Base-by-base conservation (phyloP, 2,329 filamentous ascomycete species). In the Cadophora gregata region DNA sequence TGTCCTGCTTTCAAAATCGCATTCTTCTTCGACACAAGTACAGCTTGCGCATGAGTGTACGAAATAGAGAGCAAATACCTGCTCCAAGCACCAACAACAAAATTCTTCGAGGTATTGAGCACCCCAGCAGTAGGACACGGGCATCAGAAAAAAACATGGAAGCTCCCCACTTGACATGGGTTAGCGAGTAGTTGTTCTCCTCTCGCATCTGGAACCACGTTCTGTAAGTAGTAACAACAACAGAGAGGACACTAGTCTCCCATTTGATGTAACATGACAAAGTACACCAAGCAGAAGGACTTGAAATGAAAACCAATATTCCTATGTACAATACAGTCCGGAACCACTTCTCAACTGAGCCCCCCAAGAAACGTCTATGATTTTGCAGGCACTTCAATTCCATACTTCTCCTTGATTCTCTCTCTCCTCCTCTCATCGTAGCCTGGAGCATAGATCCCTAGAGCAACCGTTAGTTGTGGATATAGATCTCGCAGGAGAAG, bases 321-420 rank as follows among this genome's bases (percentile, higher is more conserved):
- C 63, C 62, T 74, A 71, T 73, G 65, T 74, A 73, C 71, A 75
- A 4, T 69, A 47, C 65, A 67, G 10, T 61, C 48, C 53, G 27
- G 48, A 64, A 47, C 59, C 60, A 42, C 25, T 60, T 47, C 45
- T 56, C 16, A 63, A 64, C 50, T 58, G 59, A 61, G 63, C 51
- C 63, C 48, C 66, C 67, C 65, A 67, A 59, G 63, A 63, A 59
- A 67, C 25, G 42, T 69, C 66, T 72, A 75, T 70, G 76, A 73
- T 62, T 70, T 74, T 19, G 70, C 71, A 27, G 76, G 75, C 19
- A 92, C 87, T 71, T 92, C 89, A 71, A 91, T 86, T 64, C 89
- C 89, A 75, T 92, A 92, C 72, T 84, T 86, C 77, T 88, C 85
- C 81, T 90, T 87, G 77, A 93, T 83, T 73, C 88, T 82, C 78